Evolutionary conservation across 2,329 filamentous ascomycete genomes (phyloP).

Genomic region (Ceratocystis cacaofunesta): DNA sequence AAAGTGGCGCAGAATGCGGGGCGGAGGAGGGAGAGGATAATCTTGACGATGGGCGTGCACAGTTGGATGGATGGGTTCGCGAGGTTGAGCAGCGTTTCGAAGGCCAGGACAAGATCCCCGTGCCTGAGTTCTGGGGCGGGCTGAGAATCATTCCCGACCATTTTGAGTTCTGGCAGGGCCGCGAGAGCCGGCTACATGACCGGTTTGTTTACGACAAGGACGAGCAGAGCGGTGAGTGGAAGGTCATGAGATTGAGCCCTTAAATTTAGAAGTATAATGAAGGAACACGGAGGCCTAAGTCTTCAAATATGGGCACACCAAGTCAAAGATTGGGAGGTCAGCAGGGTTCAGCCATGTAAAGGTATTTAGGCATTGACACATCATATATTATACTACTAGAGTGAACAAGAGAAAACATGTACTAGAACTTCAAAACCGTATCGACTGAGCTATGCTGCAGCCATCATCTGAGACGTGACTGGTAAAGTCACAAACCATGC

Average conservation of each 20-base stretch:
- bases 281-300: too few relatives aligned
- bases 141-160: constrained; percentile 69
- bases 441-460: too few relatives aligned
- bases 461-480: too few relatives aligned
- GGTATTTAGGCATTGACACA: background rate
- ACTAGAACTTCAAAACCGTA: background rate
- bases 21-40: constrained; percentile 19
- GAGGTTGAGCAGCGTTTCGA: constrained; percentile 65
- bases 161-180: constrained; percentile 93
- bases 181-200: constrained; percentile 81
- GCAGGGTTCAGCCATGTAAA: too few relatives aligned
- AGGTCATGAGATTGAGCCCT: constrained; percentile 58
- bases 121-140: constrained; percentile 91
- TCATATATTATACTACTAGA: background rate
- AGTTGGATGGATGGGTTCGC: constrained; percentile 62
- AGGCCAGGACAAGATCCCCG: constrained; percentile 63
- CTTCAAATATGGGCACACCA: too few relatives aligned
- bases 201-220: constrained; percentile 57
- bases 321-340: too few relatives aligned
- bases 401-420: background rate
- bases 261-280: constrained; percentile 24
- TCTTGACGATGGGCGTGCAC: constrained; percentile 51
- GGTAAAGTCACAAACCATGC: background rate
- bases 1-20: constrained; percentile 17
- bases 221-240: constrained; percentile 42